Percentiles rank a stretch among this genome's conserved stretches.
phyloP scores from a whole-genome alignment of 495 filamentous ascomycete species.

The Lineolata rhizophorae region DNA sequence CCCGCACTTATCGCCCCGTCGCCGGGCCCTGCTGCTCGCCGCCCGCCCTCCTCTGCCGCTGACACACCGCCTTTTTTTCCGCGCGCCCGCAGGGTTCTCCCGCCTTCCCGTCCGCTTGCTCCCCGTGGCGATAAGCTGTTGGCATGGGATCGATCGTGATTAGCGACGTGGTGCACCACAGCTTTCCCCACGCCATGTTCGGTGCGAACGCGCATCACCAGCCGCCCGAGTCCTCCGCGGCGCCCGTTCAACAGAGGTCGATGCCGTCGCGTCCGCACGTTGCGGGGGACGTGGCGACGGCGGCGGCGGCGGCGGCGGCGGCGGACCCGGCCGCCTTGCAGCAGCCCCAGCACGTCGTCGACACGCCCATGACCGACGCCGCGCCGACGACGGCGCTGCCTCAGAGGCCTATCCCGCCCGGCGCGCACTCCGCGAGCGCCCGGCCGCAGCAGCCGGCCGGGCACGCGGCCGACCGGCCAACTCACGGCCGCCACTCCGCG shows the following conservation, averaged over 20 bases:
- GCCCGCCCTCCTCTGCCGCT: no score
- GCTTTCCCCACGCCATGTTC: slow-evolving; percentile 25
- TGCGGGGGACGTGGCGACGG: no score
- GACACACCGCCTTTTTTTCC: no score
- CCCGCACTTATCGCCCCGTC: background rate
- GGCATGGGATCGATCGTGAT: slow-evolving; percentile 15
- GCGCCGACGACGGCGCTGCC: slow-evolving; percentile 1
- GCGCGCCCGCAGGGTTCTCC: no score
- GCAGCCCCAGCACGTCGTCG: slow-evolving; percentile 5
- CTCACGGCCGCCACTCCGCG: slow-evolving; percentile 6
- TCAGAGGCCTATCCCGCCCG: slow-evolving; percentile 2
- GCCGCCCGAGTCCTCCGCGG: slow-evolving; percentile 11
- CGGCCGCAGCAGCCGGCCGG: background rate
- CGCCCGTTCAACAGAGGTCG: slow-evolving; percentile 5
- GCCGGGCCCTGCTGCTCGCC: background rate
- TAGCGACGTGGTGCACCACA: slow-evolving; percentile 11
- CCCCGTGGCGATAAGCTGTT: no score
- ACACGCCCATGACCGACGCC: slow-evolving; percentile 12
- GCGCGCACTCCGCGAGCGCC: slow-evolving; percentile 3
- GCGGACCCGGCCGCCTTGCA: slow-evolving; percentile 4
- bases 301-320: slow-evolving; percentile 3
- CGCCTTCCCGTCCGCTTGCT: no score
- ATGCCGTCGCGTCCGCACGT: background rate
- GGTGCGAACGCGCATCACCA: slow-evolving; percentile 24
- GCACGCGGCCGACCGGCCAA: background rate